phyloP scores from a whole-genome alignment of 108 stramenopile genomes.

The Fistulifera solaris region DNA sequence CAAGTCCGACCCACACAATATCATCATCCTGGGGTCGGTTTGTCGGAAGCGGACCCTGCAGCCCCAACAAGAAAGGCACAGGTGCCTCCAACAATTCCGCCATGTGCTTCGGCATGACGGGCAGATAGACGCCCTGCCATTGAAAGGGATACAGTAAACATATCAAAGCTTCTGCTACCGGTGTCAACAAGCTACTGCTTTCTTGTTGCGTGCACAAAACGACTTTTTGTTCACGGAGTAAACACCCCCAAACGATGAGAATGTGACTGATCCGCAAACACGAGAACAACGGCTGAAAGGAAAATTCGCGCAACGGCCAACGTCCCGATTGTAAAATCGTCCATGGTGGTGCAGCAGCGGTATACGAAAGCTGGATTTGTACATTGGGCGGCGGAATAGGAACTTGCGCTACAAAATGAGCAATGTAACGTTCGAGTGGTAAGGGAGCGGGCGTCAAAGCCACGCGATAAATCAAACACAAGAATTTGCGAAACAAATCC shows the following conservation, averaged over 20 bases:
- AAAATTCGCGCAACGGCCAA: conserved; percentile 72
- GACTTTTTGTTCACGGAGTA: conserved; percentile 66
- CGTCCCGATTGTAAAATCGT: conserved; percentile 62
- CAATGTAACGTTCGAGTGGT: conserved; percentile 85
- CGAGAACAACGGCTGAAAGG: conserved; percentile 80
- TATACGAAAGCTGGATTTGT: conserved; percentile 40
- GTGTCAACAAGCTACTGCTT: conserved; percentile 40
- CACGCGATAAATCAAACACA: conserved; percentile 78
- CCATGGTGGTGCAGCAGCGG: conserved; percentile 24
- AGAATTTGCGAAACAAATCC: conserved; percentile 52
- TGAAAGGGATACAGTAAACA: conserved; percentile 82
- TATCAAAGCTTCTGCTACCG: conserved; percentile 71
- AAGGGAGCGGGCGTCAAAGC: conserved; percentile 63
- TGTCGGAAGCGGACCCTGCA: conserved; percentile 34
- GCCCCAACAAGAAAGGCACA: conserved; percentile 80
- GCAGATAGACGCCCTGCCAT: conserved; percentile 65
- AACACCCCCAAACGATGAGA: conserved; percentile 60
- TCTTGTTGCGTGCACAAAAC: conserved; percentile 55
- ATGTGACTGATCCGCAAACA: conserved; percentile 57
- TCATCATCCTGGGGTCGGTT: conserved; percentile 34
- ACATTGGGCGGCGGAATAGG: conserved; percentile 77
- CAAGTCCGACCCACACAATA: conserved; percentile 77
- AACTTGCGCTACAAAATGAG: conserved; percentile 74
- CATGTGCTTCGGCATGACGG: conserved; percentile 73
- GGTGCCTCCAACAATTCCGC: conserved; percentile 80